Conservation (phyloP, 192 early-diverging fungal genomes). For the Coemansia sp. region DNA sequence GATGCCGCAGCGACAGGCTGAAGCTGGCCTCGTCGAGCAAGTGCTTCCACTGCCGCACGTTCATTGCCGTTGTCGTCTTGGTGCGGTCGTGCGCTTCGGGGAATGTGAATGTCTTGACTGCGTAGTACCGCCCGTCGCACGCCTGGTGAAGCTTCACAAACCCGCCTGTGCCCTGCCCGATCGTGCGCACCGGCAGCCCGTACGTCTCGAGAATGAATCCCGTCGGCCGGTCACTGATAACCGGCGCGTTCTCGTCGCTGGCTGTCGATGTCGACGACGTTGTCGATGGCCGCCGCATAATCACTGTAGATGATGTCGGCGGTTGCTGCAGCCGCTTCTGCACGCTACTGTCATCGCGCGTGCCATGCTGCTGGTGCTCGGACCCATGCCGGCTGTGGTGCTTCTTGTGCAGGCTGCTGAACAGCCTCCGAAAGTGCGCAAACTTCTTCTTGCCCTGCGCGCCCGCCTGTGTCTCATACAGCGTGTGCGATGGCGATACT, state of each 20-base stretch:
- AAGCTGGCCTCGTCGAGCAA: conserved; percentile 54
- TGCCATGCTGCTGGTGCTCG: not conserved
- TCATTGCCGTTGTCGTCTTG: conserved; percentile 34
- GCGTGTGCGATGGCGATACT: conserved; percentile 47
- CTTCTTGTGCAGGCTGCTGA: conserved; percentile 49
- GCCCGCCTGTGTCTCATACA: conserved; percentile 29
- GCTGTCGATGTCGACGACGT: conserved; percentile 44
- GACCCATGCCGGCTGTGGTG: conserved; percentile 28
- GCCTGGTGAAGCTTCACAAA: conserved; percentile 55
- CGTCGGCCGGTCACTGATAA: conserved; percentile 48
- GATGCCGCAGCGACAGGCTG: conserved; percentile 64
- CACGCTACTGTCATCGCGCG: conserved; percentile 25
- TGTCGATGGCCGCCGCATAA: conserved; percentile 51
- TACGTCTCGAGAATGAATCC: conserved; percentile 54
- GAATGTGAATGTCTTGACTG: conserved; percentile 56
- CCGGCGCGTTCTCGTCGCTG: conserved; percentile 50
- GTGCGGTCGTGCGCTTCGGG: conserved; percentile 37
- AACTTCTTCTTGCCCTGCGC: conserved; percentile 55
- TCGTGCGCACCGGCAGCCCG: conserved; percentile 44
- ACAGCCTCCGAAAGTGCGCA: conserved; percentile 53
- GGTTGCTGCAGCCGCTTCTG: conserved; percentile 35
- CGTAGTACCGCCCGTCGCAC: conserved; percentile 47
- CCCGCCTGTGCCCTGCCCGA: conserved; percentile 57
- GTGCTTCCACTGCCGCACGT: conserved; percentile 53
- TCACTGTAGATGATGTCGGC: conserved; percentile 47